Evolutionary conservation across 1,284 basidiomycete genomes (phyloP).

Genomic region (Phylloporus gajari): DNA sequence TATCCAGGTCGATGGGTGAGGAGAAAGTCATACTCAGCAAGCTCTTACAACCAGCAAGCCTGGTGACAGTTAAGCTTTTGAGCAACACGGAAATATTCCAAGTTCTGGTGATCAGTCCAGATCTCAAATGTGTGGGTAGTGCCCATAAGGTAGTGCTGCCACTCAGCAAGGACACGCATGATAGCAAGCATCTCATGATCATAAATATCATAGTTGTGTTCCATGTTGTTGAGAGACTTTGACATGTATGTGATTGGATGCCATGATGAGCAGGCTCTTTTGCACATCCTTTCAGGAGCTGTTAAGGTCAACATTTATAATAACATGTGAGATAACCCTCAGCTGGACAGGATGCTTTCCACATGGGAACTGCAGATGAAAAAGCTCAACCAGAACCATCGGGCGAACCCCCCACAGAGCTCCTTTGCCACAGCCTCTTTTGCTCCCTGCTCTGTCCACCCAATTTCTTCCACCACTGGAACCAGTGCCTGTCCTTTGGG

Average conservation of each 20-base stretch:
- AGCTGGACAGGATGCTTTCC: not conserved
- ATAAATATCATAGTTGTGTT: not conserved
- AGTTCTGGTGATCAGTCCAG: conserved; percentile 47
- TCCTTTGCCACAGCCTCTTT: not conserved
- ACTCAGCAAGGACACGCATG: conserved; percentile 29
- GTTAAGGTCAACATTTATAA: not conserved
- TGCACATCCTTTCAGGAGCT: too few relatives aligned
- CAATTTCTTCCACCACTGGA: too few relatives aligned
- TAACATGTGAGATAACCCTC: not conserved
- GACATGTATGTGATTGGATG: not conserved
- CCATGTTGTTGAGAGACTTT: not conserved
- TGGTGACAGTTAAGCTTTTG: too few relatives aligned
- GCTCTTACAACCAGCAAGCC: too few relatives aligned
- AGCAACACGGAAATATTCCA: conserved; percentile 28
- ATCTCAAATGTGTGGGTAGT: conserved; percentile 29
- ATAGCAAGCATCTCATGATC: not conserved
- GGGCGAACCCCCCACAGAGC: not conserved
- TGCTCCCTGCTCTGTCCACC: not conserved
- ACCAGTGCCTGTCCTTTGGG: too few relatives aligned
- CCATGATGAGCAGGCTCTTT: not conserved
- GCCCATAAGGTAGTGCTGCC: conserved; percentile 43
- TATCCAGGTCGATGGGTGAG: conserved; percentile 25
- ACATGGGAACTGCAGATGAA: not conserved
- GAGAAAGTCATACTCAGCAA: conserved; percentile 43
- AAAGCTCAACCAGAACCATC: not conserved